These are phyloP conservation scores for Nakaseomyces nivariensis DNA, from an alignment of 1,139 yeast genomes.

Conservation along the genomic window DNA sequence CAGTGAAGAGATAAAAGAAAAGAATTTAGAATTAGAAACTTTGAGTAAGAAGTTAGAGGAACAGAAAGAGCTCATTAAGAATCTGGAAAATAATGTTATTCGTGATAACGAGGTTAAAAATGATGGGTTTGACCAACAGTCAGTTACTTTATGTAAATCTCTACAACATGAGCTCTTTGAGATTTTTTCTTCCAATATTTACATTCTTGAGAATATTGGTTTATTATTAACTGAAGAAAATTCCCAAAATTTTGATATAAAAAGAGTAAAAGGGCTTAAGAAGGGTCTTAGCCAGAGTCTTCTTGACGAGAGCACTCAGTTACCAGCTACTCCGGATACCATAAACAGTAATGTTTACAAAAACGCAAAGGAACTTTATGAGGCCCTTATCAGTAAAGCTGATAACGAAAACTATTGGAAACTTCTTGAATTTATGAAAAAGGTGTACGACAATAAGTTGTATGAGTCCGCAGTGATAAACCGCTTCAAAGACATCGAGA, in stretches of 20 bases:
- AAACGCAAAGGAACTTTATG: constrained; percentile 12
- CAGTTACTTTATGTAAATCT: not conserved
- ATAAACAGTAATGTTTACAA: constrained; percentile 24
- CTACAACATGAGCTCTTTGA: constrained; percentile 16
- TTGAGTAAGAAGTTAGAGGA: not conserved
- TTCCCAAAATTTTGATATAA: constrained; percentile 33
- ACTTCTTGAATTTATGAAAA: constrained; percentile 21
- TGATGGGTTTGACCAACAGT: not conserved
- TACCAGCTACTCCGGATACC: constrained; percentile 7
- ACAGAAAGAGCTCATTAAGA: not conserved
- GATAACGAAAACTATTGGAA: constrained; percentile 22
- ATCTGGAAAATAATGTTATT: not conserved
- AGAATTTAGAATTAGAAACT: not conserved
- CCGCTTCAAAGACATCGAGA: constrained; percentile 82
- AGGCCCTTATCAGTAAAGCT: not conserved
- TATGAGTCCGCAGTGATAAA: constrained; percentile 60
- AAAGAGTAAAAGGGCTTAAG: constrained; percentile 62
- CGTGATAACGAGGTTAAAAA: not conserved
- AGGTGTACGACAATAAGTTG: constrained; percentile 31
- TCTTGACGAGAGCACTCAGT: constrained; percentile 26
- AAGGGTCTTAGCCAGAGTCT: constrained; percentile 25
- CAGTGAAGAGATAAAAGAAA: not conserved
- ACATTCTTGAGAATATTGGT: constrained; percentile 69
- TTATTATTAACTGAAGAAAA: constrained; percentile 37
- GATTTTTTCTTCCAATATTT: constrained; percentile 28